phyloP scores from a whole-genome alignment of 495 filamentous ascomycete species.

The Penicillium daleae region DNA sequence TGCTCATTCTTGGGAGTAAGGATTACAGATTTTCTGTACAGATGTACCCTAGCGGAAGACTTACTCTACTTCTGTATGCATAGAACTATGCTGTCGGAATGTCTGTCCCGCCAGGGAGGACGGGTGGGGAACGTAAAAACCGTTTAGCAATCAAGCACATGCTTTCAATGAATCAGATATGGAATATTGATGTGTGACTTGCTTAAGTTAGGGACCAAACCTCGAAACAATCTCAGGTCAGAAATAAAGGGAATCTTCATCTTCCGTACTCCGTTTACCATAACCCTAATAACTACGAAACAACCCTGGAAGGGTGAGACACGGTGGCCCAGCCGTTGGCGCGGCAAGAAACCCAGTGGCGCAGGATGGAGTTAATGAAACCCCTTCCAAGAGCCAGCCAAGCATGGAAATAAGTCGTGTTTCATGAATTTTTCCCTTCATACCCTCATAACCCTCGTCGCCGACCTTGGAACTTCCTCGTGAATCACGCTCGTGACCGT shows the following conservation, averaged over 20 bases:
- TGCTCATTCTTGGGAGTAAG: background rate
- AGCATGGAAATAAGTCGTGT: conserved; percentile 20
- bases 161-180: background rate
- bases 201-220: background rate
- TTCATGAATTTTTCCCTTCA: conserved; percentile 11
- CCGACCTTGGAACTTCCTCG: background rate
- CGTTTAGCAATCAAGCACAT: background rate
- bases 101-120: background rate
- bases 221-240: background rate
- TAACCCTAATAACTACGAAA: background rate
- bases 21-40: background rate
- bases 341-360: conserved; percentile 23
- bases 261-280: too few relatives aligned
- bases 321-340: conserved; percentile 15
- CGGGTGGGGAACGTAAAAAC: background rate
- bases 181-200: background rate
- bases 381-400: conserved; percentile 24
- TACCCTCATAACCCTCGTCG: conserved; percentile 2
- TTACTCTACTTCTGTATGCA: background rate
- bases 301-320: conserved; percentile 16
- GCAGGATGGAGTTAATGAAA: conserved; percentile 26
- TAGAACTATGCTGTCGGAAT: background rate
- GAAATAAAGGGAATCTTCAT: background rate
- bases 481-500: background rate
- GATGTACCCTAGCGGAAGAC: too few relatives aligned